Evolutionary conservation across 2,329 filamentous ascomycete genomes (phyloP), one percentile per base, ranked within the genome.

Genomic region (Pyricularia pennisetigena): DNA sequence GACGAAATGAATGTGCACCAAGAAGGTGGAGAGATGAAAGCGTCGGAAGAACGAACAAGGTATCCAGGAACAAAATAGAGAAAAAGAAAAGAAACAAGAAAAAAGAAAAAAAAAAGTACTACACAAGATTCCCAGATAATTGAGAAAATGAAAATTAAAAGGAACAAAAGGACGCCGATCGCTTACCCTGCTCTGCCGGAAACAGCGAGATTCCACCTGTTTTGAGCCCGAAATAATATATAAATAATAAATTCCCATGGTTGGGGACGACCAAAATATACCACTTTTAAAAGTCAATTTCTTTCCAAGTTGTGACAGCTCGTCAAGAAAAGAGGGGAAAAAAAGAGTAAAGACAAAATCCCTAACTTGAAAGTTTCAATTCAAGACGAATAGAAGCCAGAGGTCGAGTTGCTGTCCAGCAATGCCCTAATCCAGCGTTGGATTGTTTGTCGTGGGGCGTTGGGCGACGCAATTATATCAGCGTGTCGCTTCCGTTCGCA

Each of bases 401-500:
- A 54, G 41, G n/a, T 54, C 41, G 20, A 8, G 41, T 54, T 54
- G 41, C 41, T 54, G 41, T 20, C 41, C 20, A n/a, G 41, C 20
- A 20, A 54, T 9, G 41, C 41, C 41, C n/a, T 54, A 6, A 54
- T 54, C 41, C 20, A 54, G 41, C 41, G 6, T n/a, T 54, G 41
- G 20, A 54, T n/a, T 54, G n/a, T 20, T n/a, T 54, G 41, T 8
- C 41, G 41, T 54, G 5, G 16, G 20, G 5, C 41, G 41, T 54
- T 6, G 41, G 41, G 20, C 16, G 20, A 7, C 20, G 41, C 41
- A 54, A 64, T 76, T 73, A 83, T 64, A 85, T 73, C 69, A 97
- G 82, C 76, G 95, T 92, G 77, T 97, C 93, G 64, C 87, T 90
- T 23, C 90, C 90, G 72, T 87, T 88, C 26, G 89, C 88, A 32